Conservation (phyloP, 495 filamentous ascomycete genomes). For the Daldinia concentrica region DNA sequence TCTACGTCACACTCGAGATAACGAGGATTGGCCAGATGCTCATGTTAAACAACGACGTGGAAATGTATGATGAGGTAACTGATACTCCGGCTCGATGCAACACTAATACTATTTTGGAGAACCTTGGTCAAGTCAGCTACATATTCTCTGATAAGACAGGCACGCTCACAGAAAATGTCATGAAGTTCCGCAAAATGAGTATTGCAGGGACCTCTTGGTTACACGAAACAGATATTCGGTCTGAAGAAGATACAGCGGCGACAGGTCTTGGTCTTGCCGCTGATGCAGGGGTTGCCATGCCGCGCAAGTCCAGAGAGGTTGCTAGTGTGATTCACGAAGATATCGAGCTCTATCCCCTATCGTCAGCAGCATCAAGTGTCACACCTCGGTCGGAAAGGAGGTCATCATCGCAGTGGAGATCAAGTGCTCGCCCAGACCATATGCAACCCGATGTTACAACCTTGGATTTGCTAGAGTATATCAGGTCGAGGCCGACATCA, state of each 20-base stretch:
- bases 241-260: slow-evolving; percentile 41
- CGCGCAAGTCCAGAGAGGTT: slow-evolving; percentile 37
- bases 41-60: slow-evolving; percentile 74
- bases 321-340: slow-evolving; percentile 44
- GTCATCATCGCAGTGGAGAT: slow-evolving; percentile 51
- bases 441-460: slow-evolving; percentile 69
- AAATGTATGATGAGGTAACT: slow-evolving; percentile 88
- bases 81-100: slow-evolving; percentile 86
- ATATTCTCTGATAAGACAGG: slow-evolving; percentile 96
- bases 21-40: slow-evolving; percentile 88
- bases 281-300: slow-evolving; percentile 11
- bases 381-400: slow-evolving; percentile 38
- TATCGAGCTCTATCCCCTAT: slow-evolving; percentile 42
- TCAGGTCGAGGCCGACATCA: slow-evolving; percentile 76
- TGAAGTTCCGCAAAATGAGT: slow-evolving; percentile 91
- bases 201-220: slow-evolving; percentile 87
- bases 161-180: slow-evolving; percentile 89
- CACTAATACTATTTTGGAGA: slow-evolving; percentile 92
- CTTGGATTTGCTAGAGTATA: slow-evolving; percentile 75
- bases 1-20: slow-evolving; percentile 91
- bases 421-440: slow-evolving; percentile 51
- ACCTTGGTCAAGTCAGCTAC: slow-evolving; percentile 89
- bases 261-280: slow-evolving; percentile 14
- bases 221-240: slow-evolving; percentile 76
- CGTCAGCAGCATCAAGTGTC: slow-evolving; percentile 32